Conservation (phyloP, 176 grass and related monocot species). For the Triticum timopheevii region DNA sequence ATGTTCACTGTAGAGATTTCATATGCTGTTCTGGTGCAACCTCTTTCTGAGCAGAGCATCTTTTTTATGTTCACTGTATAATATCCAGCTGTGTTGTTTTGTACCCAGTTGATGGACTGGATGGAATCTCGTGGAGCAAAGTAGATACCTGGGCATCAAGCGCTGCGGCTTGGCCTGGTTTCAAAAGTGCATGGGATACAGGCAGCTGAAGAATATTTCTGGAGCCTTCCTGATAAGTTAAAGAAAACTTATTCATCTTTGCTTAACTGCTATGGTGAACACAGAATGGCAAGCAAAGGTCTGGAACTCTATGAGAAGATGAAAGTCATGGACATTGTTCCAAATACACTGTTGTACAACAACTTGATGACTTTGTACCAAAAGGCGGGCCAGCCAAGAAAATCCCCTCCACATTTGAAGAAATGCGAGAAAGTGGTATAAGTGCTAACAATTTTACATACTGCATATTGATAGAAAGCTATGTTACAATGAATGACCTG, state of each 20-base stretch:
- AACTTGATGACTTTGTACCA: conserved; percentile 51
- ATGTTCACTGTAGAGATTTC: neutral
- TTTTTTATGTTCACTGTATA: neutral
- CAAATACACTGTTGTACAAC: conserved; percentile 29
- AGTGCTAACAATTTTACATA: conserved; percentile 34
- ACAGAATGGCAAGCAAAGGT: conserved; percentile 32
- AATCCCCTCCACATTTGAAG: neutral
- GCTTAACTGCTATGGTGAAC: conserved; percentile 19
- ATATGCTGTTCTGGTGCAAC: neutral
- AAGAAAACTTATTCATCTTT: conserved; percentile 19
- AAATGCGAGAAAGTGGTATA: conserved; percentile 27
- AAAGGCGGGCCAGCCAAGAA: neutral
- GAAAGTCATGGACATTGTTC: conserved; percentile 28
- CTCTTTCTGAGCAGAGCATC: neutral
- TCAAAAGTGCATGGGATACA: conserved; percentile 39
- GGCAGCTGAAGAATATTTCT: conserved; percentile 33
- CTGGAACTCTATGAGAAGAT: conserved; percentile 42
- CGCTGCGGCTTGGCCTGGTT: conserved; percentile 42
- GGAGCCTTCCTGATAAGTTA: conserved; percentile 41
- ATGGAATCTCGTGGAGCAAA: conserved; percentile 38
- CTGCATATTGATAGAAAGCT: conserved; percentile 31
- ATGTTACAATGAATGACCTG: conserved; percentile 24
- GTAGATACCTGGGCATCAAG: conserved; percentile 27
- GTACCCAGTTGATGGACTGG: conserved; percentile 57
- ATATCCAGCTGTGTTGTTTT: neutral